phyloP scores from a whole-genome alignment of 2,329 filamentous ascomycete genomes.

The Phialemonium atrogriseum region DNA sequence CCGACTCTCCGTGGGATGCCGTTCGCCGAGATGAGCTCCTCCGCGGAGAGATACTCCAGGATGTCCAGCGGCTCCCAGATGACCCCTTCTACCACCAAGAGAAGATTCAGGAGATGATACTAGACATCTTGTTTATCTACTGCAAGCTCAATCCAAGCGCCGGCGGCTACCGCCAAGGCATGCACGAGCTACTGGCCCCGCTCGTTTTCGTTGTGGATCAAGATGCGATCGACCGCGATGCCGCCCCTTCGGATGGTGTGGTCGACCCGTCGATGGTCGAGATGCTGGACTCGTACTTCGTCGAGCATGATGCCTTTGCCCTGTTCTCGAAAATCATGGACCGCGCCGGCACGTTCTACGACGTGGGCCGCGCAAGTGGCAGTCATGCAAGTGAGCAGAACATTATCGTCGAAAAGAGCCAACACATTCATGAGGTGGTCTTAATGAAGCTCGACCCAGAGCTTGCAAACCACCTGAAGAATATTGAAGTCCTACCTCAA shows the following conservation, averaged over 20 bases:
- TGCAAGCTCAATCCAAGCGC: conserved; percentile 83
- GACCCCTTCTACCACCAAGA: conserved; percentile 82
- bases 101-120: conserved; percentile 67
- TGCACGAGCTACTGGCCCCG: conserved; percentile 93
- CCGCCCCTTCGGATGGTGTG: conserved; percentile 21
- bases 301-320: conserved; percentile 87
- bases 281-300: conserved; percentile 61
- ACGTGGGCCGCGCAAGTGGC: conserved; percentile 44
- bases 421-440: conserved; percentile 76
- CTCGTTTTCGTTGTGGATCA: conserved; percentile 76
- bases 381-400: conserved; percentile 30
- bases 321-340: conserved; percentile 86
- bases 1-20: conserved; percentile 86
- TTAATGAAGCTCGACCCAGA: conserved; percentile 75
- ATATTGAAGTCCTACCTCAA: conserved; percentile 86
- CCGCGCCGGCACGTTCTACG: conserved; percentile 77
- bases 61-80: conserved; percentile 89
- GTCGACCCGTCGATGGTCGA: conserved; percentile 50
- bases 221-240: conserved; percentile 60
- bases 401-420: conserved; percentile 78
- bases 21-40: conserved; percentile 76
- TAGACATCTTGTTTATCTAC: conserved; percentile 89
- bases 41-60: conserved; percentile 83
- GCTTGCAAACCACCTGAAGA: conserved; percentile 69
- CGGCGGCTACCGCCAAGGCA: conserved; percentile 91